Evolutionary conservation across 192 early-diverging fungal genomes (phyloP).

Genomic region (Umbelopsis ramanniana): DNA sequence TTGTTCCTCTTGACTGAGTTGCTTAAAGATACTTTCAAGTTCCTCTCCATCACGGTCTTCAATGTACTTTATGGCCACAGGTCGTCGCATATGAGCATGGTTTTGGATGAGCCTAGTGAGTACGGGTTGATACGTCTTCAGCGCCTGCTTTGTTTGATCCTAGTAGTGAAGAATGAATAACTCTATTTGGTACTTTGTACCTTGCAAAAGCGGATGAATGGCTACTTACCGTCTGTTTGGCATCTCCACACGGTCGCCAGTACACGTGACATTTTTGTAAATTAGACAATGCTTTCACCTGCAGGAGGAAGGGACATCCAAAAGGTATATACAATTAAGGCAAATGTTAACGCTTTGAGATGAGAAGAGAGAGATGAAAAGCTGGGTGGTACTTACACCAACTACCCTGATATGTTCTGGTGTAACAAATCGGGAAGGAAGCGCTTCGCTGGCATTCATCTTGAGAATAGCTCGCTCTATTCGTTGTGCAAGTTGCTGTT

Average conservation of each 20-base stretch:
- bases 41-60: conserved; percentile 33
- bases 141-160: conserved; percentile 4
- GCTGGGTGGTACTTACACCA: conserved; percentile 15
- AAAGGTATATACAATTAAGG: conserved; percentile 9
- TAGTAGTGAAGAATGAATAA: not conserved
- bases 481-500: conserved; percentile 37
- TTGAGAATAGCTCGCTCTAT: conserved; percentile 35
- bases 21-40: conserved; percentile 32
- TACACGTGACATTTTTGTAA: conserved; percentile 35
- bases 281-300: conserved; percentile 37
- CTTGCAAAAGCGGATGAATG: not conserved
- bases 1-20: conserved; percentile 21
- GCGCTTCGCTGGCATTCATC: conserved; percentile 30
- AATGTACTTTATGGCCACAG: conserved; percentile 37
- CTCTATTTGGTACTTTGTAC: not conserved
- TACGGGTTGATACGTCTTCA: conserved; percentile 22
- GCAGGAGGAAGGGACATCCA: not conserved
- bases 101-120: conserved; percentile 24
- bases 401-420: conserved; percentile 24
- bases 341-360: conserved; percentile 21
- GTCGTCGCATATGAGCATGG: conserved; percentile 35
- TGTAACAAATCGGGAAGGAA: conserved; percentile 32
- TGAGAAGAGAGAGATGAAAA: not conserved
- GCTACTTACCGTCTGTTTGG: not conserved
- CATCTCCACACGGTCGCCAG: conserved; percentile 18